A percentile compares a stretch with the other conserved stretches of the same genome.
Evolutionary conservation across 768 basidiomycete genomes (phyloP).

Genomic region (Boletus rubropictus): DNA sequence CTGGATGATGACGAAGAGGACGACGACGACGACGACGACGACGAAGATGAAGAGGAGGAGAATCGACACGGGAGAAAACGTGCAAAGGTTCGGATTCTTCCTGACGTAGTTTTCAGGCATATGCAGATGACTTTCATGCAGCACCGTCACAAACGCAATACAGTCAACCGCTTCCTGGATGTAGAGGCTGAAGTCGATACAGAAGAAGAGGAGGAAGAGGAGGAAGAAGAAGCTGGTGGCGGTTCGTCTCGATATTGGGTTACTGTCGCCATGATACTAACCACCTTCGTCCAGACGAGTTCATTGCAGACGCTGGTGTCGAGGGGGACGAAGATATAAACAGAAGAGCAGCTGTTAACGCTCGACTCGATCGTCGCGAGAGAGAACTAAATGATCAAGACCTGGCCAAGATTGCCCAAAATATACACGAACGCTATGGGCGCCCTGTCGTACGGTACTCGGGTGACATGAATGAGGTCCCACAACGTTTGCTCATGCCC

Average conservation of each 20-base stretch:
- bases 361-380: constrained; percentile 64
- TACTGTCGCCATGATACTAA: constrained; percentile 7
- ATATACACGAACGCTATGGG: constrained; percentile 72
- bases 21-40: constrained; percentile 55
- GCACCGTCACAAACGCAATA: constrained; percentile 62
- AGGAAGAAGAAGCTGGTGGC: constrained; percentile 67
- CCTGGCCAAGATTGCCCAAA: constrained; percentile 78
- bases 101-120: constrained; percentile 1
- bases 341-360: constrained; percentile 54
- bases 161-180: constrained; percentile 84
- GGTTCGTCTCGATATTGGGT: constrained; percentile 30
- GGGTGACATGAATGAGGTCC: constrained; percentile 90
- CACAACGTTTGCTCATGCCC: constrained; percentile 92
- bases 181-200: constrained; percentile 94
- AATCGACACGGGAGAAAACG: constrained; percentile 47
- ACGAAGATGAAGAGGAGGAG: constrained; percentile 47
- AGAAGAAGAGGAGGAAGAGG: constrained; percentile 93
- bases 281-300: constrained; percentile 45
- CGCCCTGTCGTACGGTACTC: constrained; percentile 70
- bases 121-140: constrained; percentile 20
- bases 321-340: constrained; percentile 59
- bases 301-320: constrained; percentile 55
- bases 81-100: constrained; percentile 44
- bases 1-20: constrained; percentile 44
- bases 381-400: constrained; percentile 72